Evolutionary conservation across 768 basidiomycete genomes (phyloP), one percentile per base, ranked within the genome.

Genomic region (Amanita exitialis): DNA sequence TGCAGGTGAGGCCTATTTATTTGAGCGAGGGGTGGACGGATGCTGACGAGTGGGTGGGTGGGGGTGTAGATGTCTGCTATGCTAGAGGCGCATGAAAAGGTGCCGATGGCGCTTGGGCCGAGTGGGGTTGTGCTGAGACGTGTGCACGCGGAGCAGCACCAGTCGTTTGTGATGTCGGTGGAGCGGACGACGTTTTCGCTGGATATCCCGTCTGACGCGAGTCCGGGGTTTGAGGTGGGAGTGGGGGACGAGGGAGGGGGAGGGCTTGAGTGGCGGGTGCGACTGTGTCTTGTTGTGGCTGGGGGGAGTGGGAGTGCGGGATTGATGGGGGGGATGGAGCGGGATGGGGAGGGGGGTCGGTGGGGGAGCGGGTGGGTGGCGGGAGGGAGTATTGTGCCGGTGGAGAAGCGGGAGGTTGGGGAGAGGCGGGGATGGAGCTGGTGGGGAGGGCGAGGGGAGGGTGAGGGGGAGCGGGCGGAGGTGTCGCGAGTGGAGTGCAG

Each of bases 191-290:
- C 86, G 0, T 97, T 98, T 67, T 72, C 85, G 12, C 78, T 99
- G 2, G 92, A 94, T 61, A 94, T 99, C 52, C 95, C 94, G 0
- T 80, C 86, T 1, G 95, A 96, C 52, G 90, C 86, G 0, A 86
- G 89, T 47, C 92, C 95, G 0, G 85, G 83, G 0, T 97, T 97
- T 66, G 74, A 81, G 47, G 71, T 93, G 1, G 69, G 73, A 45
- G 71, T 85, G 4, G 76, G 78, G 30, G 59, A 61, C 16, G 58
- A 53, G 16, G 58, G 57, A 6, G 50, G 59, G 4, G 59, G 95
- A 7, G 95, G 94, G 0, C 68, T 97, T 7, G 81, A 88, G 59
- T 98, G 95, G 95, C 87, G 84, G 60, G 83, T 98, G 13, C 74
- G 88, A 39, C 58, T 98, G 48, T 85, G 86, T 45, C 75, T 98